Conservation (phyloP, 306 rosid species). For the Lathyrus aphaca region DNA sequence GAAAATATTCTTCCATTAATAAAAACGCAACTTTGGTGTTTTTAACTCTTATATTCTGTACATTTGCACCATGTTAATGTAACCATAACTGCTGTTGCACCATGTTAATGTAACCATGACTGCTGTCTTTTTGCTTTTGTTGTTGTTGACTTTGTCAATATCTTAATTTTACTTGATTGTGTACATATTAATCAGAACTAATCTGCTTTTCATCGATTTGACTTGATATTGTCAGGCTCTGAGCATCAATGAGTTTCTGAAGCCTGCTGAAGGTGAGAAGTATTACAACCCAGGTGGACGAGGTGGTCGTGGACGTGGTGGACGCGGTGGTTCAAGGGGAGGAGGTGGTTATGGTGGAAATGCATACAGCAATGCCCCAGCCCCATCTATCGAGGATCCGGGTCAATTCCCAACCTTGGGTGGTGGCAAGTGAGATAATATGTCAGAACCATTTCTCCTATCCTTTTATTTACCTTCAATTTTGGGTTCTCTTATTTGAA, state of each 20-base stretch:
- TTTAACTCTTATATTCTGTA: background rate
- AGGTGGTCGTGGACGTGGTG: slow-evolving; percentile 79
- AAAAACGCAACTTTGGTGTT: background rate
- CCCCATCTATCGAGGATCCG: slow-evolving; percentile 85
- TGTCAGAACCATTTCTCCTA: slow-evolving; percentile 35
- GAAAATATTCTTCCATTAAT: background rate
- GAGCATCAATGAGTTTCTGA: slow-evolving; percentile 84
- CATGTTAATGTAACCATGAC: too few relatives aligned
- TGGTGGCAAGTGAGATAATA: slow-evolving; percentile 76
- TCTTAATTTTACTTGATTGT: background rate
- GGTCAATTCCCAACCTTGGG: slow-evolving; percentile 96
- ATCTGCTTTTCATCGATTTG: slow-evolving; percentile 10
- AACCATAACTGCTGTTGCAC: too few relatives aligned
- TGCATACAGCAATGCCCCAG: slow-evolving; percentile 49
- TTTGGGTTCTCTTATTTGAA: slow-evolving; percentile 57
- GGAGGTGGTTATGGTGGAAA: slow-evolving; percentile 62
- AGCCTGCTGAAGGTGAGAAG: slow-evolving; percentile 89
- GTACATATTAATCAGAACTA: background rate
- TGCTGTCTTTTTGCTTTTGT: background rate
- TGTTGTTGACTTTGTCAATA: background rate
- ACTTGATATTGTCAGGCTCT: slow-evolving; percentile 55
- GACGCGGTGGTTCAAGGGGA: slow-evolving; percentile 75
- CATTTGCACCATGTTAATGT: too few relatives aligned
- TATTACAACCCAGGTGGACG: slow-evolving; percentile 73
- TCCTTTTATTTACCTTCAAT: slow-evolving; percentile 39